These are phyloP conservation scores for Nothophoma quercina DNA, from an alignment of 2,329 filamentous ascomycete species.

Conservation along the genomic window DNA sequence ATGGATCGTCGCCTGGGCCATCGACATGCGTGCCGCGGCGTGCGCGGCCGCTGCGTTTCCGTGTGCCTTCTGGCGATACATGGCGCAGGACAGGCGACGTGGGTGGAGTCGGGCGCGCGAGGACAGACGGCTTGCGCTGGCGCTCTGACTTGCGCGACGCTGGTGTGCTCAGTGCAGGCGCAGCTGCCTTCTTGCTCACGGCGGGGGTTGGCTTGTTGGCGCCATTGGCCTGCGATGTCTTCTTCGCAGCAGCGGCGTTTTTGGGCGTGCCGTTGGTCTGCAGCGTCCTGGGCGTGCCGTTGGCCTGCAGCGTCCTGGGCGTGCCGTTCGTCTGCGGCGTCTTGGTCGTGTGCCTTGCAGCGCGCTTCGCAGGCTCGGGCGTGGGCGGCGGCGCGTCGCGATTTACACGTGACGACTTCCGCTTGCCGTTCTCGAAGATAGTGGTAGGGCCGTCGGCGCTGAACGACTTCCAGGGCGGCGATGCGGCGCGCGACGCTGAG, in stretches of 20 bases:
- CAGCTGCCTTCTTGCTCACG: conserved; percentile 32
- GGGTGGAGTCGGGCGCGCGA: conserved; percentile 25
- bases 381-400: conserved; percentile 54
- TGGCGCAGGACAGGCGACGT: conserved; percentile 28
- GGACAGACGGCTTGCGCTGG: conserved; percentile 34
- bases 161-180: conserved; percentile 23
- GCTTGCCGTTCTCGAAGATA: conserved; percentile 71
- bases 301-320: conserved; percentile 37
- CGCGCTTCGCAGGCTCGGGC: conserved; percentile 53
- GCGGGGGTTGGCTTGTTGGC: conserved; percentile 30
- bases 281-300: conserved; percentile 38
- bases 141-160: conserved; percentile 46
- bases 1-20: conserved; percentile 20
- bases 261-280: conserved; percentile 40
- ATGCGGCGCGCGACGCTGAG: conserved; percentile 61
- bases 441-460: conserved; percentile 86
- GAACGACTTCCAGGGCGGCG: conserved; percentile 92
- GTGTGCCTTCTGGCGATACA: conserved; percentile 26
- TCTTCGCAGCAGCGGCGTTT: conserved; percentile 28
- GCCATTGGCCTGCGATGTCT: conserved; percentile 18
- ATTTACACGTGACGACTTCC: conserved; percentile 68
- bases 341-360: conserved; percentile 34
- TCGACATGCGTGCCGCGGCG: conserved; percentile 32
- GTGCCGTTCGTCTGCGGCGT: conserved; percentile 40
- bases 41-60: conserved; percentile 33